These are phyloP conservation scores for Haplosporangium gracile DNA, from an alignment of 192 early-diverging fungal genomes.

Conservation along the genomic window DNA sequence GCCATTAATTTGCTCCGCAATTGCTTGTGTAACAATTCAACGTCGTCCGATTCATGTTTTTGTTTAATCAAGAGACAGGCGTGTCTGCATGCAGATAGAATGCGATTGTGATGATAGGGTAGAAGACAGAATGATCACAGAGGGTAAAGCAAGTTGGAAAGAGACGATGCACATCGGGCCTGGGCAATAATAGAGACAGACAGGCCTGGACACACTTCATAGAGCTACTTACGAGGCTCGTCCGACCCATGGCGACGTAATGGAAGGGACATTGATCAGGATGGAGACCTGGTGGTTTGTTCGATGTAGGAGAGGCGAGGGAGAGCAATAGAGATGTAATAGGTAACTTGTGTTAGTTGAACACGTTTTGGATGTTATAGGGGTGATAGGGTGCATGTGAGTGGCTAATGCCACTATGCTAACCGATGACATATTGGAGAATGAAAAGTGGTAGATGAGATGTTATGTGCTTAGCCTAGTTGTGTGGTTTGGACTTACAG, in stretches of 20 bases:
- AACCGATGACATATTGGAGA: too few relatives aligned
- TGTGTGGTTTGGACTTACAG: constrained; percentile 21
- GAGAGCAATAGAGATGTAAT: not conserved
- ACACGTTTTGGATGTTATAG: not conserved
- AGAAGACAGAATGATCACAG: not conserved
- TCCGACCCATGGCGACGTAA: constrained; percentile 46
- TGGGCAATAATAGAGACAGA: not conserved
- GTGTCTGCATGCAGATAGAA: not conserved
- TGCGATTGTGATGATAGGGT: not conserved
- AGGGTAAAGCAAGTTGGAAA: not conserved
- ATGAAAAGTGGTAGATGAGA: too few relatives aligned
- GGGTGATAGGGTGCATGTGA: not conserved
- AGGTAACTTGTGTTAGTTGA: too few relatives aligned
- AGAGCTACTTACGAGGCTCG: constrained; percentile 18
- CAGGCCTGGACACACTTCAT: not conserved
- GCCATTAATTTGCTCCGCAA: not conserved
- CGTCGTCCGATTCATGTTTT: not conserved
- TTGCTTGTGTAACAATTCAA: not conserved
- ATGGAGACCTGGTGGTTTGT: constrained; percentile 29
- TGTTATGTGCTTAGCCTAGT: not conserved
- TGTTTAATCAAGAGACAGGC: too few relatives aligned
- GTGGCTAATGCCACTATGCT: not conserved
- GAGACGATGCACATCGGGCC: not conserved
- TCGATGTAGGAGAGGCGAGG: not conserved
- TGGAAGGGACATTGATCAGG: constrained; percentile 43